A percentile compares a stretch with the other conserved stretches of the same genome.
Evolutionary conservation across 192 early-diverging fungal species (phyloP).

Genomic region (Paraglomus occultum): DNA sequence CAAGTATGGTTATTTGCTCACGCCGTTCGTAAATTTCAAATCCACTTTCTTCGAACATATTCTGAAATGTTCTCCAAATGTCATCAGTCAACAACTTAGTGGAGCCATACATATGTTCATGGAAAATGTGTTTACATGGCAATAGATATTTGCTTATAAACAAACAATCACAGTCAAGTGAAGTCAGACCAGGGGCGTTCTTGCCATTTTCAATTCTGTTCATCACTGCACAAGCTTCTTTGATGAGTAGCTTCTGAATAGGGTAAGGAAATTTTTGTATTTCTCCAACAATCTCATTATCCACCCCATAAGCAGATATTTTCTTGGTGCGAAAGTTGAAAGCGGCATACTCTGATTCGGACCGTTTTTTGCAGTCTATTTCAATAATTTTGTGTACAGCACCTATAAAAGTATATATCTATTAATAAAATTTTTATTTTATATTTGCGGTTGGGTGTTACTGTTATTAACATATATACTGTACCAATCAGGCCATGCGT

Average conservation of each 20-base stretch:
- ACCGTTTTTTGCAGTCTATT: not conserved
- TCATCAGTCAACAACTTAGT: slow-evolving; percentile 6
- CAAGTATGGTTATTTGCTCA: not conserved
- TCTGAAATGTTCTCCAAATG: slow-evolving; percentile 22
- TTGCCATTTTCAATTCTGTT: slow-evolving; percentile 10
- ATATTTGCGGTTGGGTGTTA: too few relatives aligned
- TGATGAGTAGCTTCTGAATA: slow-evolving; percentile 11
- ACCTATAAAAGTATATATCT: not conserved
- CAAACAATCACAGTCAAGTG: slow-evolving; percentile 14
- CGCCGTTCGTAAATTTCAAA: slow-evolving; percentile 21
- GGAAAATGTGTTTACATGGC: slow-evolving; percentile 17
- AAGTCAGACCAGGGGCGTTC: not conserved
- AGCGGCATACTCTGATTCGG: slow-evolving; percentile 10
- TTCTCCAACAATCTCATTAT: slow-evolving; percentile 4
- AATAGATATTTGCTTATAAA: slow-evolving; percentile 8
- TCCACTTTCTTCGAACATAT: slow-evolving; percentile 25
- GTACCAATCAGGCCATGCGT: slow-evolving; percentile 16
- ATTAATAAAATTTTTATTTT: too few relatives aligned
- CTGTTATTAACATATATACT: too few relatives aligned
- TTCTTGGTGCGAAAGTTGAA: slow-evolving; percentile 20
- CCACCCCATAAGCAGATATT: slow-evolving; percentile 19
- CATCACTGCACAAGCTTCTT: slow-evolving; percentile 19
- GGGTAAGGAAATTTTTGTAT: slow-evolving; percentile 23
- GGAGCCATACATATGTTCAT: slow-evolving; percentile 9
- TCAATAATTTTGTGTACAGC: slow-evolving; percentile 13